Evolutionary conservation across 1,284 basidiomycete genomes (phyloP).

Genomic region (Ustilago xerochloae): DNA sequence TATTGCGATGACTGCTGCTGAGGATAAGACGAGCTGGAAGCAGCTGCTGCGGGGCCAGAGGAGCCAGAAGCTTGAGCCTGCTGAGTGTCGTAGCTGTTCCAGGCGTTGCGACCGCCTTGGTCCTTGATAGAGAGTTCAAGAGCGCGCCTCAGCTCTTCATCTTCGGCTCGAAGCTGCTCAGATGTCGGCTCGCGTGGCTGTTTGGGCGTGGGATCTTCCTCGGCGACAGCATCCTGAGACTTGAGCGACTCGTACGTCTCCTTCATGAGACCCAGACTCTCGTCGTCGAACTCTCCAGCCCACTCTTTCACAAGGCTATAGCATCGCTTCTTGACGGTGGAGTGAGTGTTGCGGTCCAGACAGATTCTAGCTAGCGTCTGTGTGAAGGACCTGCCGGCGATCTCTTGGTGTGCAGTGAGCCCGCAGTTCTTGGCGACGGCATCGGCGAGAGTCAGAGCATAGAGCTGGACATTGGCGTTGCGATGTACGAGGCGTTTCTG

Average conservation of each 20-base stretch:
- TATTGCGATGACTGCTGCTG: slow-evolving; percentile 10
- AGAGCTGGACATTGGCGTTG: slow-evolving; percentile 95
- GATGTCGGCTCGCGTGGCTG: slow-evolving; percentile 34
- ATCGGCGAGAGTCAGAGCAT: slow-evolving; percentile 75
- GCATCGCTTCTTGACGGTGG: slow-evolving; percentile 83
- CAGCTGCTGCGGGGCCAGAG: slow-evolving; percentile 25
- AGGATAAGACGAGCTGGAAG: slow-evolving; percentile 14
- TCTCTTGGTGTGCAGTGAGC: slow-evolving; percentile 82
- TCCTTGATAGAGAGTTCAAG: slow-evolving; percentile 64
- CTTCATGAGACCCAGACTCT: slow-evolving; percentile 87
- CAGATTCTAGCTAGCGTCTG: slow-evolving; percentile 85
- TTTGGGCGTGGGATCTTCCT: slow-evolving; percentile 40
- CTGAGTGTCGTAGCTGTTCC: slow-evolving; percentile 15
- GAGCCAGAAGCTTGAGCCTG: slow-evolving; percentile 32
- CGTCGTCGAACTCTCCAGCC: slow-evolving; percentile 79
- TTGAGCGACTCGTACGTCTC: slow-evolving; percentile 86
- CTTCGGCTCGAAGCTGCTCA: slow-evolving; percentile 61
- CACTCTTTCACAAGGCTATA: slow-evolving; percentile 82
- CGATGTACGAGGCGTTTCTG: slow-evolving; percentile 92
- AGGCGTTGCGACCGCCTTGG: slow-evolving; percentile 56
- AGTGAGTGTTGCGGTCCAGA: slow-evolving; percentile 89
- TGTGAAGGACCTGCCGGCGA: slow-evolving; percentile 90
- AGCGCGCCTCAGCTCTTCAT: slow-evolving; percentile 65
- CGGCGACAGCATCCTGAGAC: slow-evolving; percentile 72
- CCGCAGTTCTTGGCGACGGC: slow-evolving; percentile 84